Base-by-base conservation (phyloP, 1,139 yeast genomes). In the Taphrina flavorubra region DNA sequence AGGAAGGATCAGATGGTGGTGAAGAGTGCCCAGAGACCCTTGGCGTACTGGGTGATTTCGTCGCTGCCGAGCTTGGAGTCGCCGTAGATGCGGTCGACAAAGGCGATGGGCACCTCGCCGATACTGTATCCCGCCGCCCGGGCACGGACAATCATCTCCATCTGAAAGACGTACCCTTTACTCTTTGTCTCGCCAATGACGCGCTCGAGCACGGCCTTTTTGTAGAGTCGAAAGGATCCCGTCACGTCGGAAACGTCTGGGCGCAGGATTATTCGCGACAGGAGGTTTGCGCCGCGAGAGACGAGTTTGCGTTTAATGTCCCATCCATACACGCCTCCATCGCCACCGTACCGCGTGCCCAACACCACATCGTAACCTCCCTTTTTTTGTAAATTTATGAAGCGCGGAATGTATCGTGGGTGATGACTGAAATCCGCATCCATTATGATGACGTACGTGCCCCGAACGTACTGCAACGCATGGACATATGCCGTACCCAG, bases 321-420 rank as follows among this genome's bases (percentile, higher is more conserved):
- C 95, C 95, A 89, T 44, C 95, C 95, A 75, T 83, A 89, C 44
- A 89, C 95, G 61, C 95, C 95, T 40, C 95, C 95, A 74, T 88
- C 81, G 14, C 92, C 92, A 20, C 89, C 89, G 74, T 89, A 89
- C 75, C 95, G 84, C 18, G 95, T 89, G 65, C 95, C 95, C n/a
- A 94, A 88, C 66, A 89, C 94, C 77, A 89, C 88, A 75, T 89
- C 95, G 75, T 79, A 88, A 78, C 88, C 79, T 67, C 82, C 84
- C 71, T 82, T 80, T 78, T 87, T 84, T 77, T 89, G 95, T 77
- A 86, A 86, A 69, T 83, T 84, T 74, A 89, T 87, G 76, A 89
- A 88, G 76, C 87, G 81, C 6, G 94, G 94, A 77, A 89, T 88
- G 55, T 92, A 89, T 73, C 86, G 88, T 20, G 95, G 95, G 75